These are phyloP conservation scores for Rhizophagus sp. DNA, from an alignment of 192 early-diverging fungal genomes.

Conservation along the genomic window DNA sequence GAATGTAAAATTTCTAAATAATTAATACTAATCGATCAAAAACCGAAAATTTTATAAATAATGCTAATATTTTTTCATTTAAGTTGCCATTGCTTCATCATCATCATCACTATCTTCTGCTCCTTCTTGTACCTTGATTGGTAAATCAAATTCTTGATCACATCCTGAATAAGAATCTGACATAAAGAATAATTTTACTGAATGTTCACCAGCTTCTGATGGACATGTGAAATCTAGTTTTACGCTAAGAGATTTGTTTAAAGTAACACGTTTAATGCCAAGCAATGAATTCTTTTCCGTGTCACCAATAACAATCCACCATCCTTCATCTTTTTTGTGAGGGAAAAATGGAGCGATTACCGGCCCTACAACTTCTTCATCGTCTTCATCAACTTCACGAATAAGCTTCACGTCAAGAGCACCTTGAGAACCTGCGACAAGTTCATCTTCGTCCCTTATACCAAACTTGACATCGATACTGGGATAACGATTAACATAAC, in stretches of 20 bases:
- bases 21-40: too few species aligned
- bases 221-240: constrained; percentile 88
- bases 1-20: too few species aligned
- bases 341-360: constrained; percentile 96
- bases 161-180: constrained; percentile 93
- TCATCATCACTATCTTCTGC: constrained; percentile 59
- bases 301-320: constrained; percentile 97
- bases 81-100: constrained; percentile 37
- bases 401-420: constrained; percentile 72
- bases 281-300: constrained; percentile 72
- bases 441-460: constrained; percentile 62
- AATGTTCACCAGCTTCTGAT: constrained; percentile 56
- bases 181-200: constrained; percentile 86
- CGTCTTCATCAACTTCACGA: constrained; percentile 77
- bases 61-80: too few species aligned
- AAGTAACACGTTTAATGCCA: constrained; percentile 83
- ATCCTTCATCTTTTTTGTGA: constrained; percentile 84
- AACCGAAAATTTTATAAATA: too few species aligned
- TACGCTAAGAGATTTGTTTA: constrained; percentile 62
- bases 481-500: constrained; percentile 91
- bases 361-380: constrained; percentile 63
- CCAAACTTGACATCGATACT: constrained; percentile 82
- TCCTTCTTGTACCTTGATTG: constrained; percentile 58
- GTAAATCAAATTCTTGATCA: constrained; percentile 91
- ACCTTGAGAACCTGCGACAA: constrained; percentile 66